Base-by-base conservation (phyloP, 176 grass and related monocot species). In the Secale cereale region DNA sequence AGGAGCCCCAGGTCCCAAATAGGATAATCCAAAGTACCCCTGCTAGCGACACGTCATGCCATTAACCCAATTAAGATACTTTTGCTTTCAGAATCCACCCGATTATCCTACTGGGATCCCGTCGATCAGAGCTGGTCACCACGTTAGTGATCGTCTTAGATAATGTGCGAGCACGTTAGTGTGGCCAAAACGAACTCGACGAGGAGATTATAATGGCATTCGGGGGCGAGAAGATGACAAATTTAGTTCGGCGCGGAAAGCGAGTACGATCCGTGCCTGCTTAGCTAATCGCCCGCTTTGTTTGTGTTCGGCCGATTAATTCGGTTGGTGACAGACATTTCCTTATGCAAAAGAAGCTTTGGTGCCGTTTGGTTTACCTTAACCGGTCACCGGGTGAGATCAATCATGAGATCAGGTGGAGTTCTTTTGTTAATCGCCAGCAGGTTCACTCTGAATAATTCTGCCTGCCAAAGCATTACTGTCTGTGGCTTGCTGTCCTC, bases 11-110 rank as follows among this genome's bases (percentile, higher is more conserved):
- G 29, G 9, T 3, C 16, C 70, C 52, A 20, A 57, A 22, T 52
- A 75, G 26, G 72, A 75, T 75, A 26, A 9, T 17, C 48, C 16
- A 32, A 40, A 26, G 26, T 3, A 22, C 40, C 31, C 41, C 63
- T 78, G 23, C 4, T 1, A 22, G 88, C 83, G 72, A 86, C 78
- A 78, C 83, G 77, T 86, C 57, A 82, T 23, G 23, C 29, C 76
- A 89, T 80, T 8, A 35, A 1, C 66, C 1, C 6, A 10, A 33
- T 75, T 89, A 69, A 29, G 29, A 2, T 4, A 9, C 15, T 25
- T 36, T 40, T 22, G 52, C 17, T 57, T 57, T 22, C 19, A 78
- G 23, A 62, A 17, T 66, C 29, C 8, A 9, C 16, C 30, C 7
- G 25, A 35, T 72, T 45, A 43, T 27, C 76, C 65, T 31, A 65